Evolutionary conservation across 768 basidiomycete genomes (phyloP).

Genomic region (Ephemerocybe angulata): DNA sequence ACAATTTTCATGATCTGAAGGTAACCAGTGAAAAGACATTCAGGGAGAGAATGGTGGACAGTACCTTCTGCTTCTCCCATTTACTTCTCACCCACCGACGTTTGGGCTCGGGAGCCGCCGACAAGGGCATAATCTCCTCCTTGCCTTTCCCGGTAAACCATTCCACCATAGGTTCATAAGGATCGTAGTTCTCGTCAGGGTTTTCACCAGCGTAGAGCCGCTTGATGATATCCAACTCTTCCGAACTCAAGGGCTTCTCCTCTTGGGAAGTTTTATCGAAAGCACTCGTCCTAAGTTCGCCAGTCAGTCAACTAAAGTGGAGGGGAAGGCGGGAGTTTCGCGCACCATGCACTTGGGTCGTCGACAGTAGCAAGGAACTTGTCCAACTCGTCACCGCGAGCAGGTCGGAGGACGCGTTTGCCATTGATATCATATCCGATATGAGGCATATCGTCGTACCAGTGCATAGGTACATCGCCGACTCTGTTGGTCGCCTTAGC

Average conservation of each 20-base stretch:
- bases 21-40: neutral
- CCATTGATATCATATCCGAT: slow-evolving; percentile 96
- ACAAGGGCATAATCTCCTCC: slow-evolving; percentile 91
- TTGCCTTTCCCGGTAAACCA: slow-evolving; percentile 98
- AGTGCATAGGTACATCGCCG: slow-evolving; percentile 93
- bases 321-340: neutral
- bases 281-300: slow-evolving; percentile 69
- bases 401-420: slow-evolving; percentile 89
- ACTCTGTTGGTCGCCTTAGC: slow-evolving; percentile 87
- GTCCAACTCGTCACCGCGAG: slow-evolving; percentile 94
- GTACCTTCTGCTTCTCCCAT: slow-evolving; percentile 99
- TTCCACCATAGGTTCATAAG: slow-evolving; percentile 89
- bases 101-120: slow-evolving; percentile 91
- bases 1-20: slow-evolving; percentile 97
- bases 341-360: slow-evolving; percentile 84
- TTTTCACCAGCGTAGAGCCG: slow-evolving; percentile 88
- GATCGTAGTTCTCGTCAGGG: slow-evolving; percentile 86
- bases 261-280: slow-evolving; percentile 85
- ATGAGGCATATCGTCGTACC: slow-evolving; percentile 99
- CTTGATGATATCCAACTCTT: slow-evolving; percentile 93
- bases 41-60: slow-evolving; percentile 3
- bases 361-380: slow-evolving; percentile 94
- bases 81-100: slow-evolving; percentile 95
- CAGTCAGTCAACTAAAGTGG: neutral
- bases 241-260: slow-evolving; percentile 81